Base-by-base conservation (phyloP, 1,284 basidiomycete genomes). In the Xerocomus minutiporus region DNA sequence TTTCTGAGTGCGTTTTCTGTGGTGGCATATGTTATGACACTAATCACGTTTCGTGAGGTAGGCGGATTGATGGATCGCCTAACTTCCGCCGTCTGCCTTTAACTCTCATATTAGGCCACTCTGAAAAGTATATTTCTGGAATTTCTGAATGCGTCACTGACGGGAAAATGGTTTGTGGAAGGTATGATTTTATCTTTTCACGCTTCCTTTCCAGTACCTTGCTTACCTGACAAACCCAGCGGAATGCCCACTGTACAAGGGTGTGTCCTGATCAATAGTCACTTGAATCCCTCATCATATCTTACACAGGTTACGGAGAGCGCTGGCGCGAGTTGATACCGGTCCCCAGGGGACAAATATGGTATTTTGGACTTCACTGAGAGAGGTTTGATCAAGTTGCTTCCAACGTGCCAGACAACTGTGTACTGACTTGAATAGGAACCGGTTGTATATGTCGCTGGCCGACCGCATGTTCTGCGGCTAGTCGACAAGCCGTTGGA, bases 381-480 rank as follows among this genome's bases (percentile, higher is more conserved):
- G 94, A 65, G 94, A 95, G 74, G 89, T 87, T 50, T 54, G 61
- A 50, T 35, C 45, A 17, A 28, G n/a, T 13, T 26, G 6, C 41
- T 46, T 53, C 13, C 23, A 7, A 8, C 12, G 46, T 47, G 8
- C 20, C 26, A 29, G 2, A 23, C 39, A 43, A 35, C 53, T 39
- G 43, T 39, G 53, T 52, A 53, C 46, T 54, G 25, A 57, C 45
- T 42, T 40, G 32, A 59, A 8, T 57, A 93, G 84, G 97, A 98
- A 75, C 96, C 97, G 12, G 96, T 99, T 4, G 78, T 98, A 47
- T 97, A 95, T 61, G 80, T 96, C 42, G 84, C 88, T 34, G 93
- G 93, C 8, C 80, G 91, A 48, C 96, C 96, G 0, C 93, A 96
- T 67, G 93, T 99, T 11, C 75, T 99, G 34, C 87, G 97, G n/a